A percentile compares a stretch with the other conserved stretches of the same genome.
Evolutionary conservation across 1,139 yeast genomes (phyloP).

Genomic region (Hansenula sp.): DNA sequence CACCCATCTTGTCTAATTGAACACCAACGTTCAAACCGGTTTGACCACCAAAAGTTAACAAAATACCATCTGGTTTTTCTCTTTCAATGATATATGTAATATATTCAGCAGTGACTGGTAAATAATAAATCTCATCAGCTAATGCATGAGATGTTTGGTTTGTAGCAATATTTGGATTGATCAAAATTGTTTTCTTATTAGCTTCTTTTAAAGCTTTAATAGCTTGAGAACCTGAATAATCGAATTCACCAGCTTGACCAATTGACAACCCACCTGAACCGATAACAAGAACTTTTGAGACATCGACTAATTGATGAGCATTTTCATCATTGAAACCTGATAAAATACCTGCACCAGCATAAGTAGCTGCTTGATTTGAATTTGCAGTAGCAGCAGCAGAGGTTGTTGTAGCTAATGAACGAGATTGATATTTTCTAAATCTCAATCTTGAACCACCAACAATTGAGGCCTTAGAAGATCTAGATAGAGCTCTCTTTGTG

Average conservation of each 20-base stretch:
- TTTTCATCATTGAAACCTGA: conserved; percentile 37
- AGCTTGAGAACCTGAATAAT: conserved; percentile 97
- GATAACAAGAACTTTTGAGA: conserved; percentile 81
- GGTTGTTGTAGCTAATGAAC: conserved; percentile 17
- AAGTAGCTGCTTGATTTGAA: conserved; percentile 29
- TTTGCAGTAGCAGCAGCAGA: conserved; percentile 13
- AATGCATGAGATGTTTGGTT: conserved; percentile 94
- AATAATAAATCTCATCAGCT: conserved; percentile 91
- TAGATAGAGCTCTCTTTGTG: conserved; percentile 17
- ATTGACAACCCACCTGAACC: conserved; percentile 98
- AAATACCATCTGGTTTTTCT: conserved; percentile 93
- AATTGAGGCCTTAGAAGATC: conserved; percentile 8
- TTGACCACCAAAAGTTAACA: conserved; percentile 97
- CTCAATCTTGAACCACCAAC: conserved; percentile 12
- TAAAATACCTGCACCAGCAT: conserved; percentile 55
- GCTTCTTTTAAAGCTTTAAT: conserved; percentile 94
- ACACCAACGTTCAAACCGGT: conserved; percentile 97
- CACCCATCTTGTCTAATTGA: conserved; percentile 88
- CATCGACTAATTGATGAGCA: conserved; percentile 63
- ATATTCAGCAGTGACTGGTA: conserved; percentile 96
- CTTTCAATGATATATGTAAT: conserved; percentile 91
- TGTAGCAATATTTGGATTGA: conserved; percentile 96
- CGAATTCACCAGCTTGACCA: conserved; percentile 99
- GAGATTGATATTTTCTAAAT: conserved; percentile 6
- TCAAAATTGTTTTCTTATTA: conserved; percentile 75